Base-by-base conservation (phyloP, 163 green algal genomes). In the Smithsoniella earleae region DNA sequence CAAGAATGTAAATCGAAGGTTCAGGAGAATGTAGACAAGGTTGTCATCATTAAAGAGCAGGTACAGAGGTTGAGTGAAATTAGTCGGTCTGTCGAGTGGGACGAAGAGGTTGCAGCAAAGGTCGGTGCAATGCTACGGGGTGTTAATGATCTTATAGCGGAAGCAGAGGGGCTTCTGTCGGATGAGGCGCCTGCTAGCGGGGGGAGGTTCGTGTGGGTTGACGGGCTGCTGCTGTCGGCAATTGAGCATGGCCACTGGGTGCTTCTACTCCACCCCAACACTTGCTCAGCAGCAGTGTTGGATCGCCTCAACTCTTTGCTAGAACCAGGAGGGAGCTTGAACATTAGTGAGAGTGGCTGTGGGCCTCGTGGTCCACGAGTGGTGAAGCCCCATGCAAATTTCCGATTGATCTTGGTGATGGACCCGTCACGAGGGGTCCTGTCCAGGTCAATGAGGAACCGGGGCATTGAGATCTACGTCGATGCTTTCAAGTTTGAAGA, bases 271-370 rank as follows among this genome's bases (percentile, higher is more conserved):
- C 93, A 95, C 64, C 93, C 95, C 31, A 98, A 98, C 82, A 82
- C 97, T 77, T 96, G 91, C 84, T 95, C 93, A 77, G 88, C 95
- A 3, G 94, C 90, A 0, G 94, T 99, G 13, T 81, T 99, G 63
- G 95, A 99, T 82, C 82, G 95, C 4, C 83, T 99, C n/a, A 99
- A 99, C 81, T 84, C 91, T 1, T 82, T 98, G 75, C 82, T 99
- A 63, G 95, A 99, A 81, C 91, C 89, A 0, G 76, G 81, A 10
- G 94, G 94, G 3, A 64, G 75, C n/a, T 81, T 98, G 45, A 79
- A 92, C 40, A 78, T 99, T 3, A 96, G 95, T 73, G 95, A 99
- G 86, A 88, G 66, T 73, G 66, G 86, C 33, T 73, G 73, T 33
- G 36, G 34, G 13, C 66, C 55, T 13, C 73, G 77, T 18, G 76